Percentiles rank a stretch among this genome's conserved stretches.
Conservation (phyloP, 176 grass and related monocot species). For the Oryza brachyantha region DNA sequence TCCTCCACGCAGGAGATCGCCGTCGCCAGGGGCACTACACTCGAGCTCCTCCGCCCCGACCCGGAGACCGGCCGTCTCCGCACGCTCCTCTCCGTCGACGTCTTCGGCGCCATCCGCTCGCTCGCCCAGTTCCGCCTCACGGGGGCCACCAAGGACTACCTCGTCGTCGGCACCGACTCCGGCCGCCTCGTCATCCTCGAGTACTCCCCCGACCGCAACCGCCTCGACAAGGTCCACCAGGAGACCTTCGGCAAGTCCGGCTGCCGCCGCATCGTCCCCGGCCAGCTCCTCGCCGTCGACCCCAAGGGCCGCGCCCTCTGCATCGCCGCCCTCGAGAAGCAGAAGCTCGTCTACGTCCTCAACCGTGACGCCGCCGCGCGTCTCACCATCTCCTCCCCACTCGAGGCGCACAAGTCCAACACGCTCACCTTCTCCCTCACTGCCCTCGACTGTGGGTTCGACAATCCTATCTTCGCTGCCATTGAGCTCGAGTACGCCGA, state of each 20-base stretch:
- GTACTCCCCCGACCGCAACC: conserved; percentile 83
- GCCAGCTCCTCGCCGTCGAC: conserved; percentile 86
- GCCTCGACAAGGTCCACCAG: conserved; percentile 90
- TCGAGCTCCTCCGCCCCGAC: conserved; percentile 82
- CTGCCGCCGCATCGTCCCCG: conserved; percentile 87
- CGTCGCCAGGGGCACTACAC: conserved; percentile 63
- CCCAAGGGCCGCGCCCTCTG: conserved; percentile 93
- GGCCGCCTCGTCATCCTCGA: conserved; percentile 94
- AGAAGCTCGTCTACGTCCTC: conserved; percentile 96
- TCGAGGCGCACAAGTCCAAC: conserved; percentile 91
- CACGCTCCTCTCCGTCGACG: conserved; percentile 87
- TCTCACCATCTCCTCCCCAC: conserved; percentile 91
- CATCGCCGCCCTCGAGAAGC: conserved; percentile 90
- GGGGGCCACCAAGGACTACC: conserved; percentile 89
- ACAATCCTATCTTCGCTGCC: conserved; percentile 81
- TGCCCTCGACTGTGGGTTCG: conserved; percentile 90
- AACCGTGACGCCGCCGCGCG: conserved; percentile 76
- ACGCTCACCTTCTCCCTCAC: conserved; percentile 78
- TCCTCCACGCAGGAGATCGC: conserved; percentile 82
- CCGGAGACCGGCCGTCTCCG: conserved; percentile 68
- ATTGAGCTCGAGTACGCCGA: conserved; percentile 95
- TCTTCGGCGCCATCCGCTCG: conserved; percentile 89
- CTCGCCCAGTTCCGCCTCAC: conserved; percentile 97
- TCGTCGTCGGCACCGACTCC: conserved; percentile 87
- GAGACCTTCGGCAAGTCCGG: conserved; percentile 98